Base-by-base conservation (phyloP, 768 basidiomycete species). In the Boletus speciosus region DNA sequence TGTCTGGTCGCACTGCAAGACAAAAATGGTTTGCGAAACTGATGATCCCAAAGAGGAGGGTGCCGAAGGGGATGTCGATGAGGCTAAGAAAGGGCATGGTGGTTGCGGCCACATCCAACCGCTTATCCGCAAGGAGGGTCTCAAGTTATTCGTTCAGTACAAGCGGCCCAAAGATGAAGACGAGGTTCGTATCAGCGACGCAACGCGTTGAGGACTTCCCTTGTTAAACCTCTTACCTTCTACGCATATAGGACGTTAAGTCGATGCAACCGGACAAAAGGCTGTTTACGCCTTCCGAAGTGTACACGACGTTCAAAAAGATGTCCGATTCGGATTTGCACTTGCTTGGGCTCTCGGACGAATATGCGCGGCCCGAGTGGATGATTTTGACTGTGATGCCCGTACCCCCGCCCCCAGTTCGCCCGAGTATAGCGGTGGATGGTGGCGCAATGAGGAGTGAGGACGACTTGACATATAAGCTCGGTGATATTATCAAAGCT, bases 361-460 rank as follows among this genome's bases (percentile, higher is more conserved):
- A 93, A 67, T 98, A 97, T 67, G 96, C 97, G 7, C 84, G 95
- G 39, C 97, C 97, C 3, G 93, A 98, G 65, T 99, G 97, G 97
- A 98, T 99, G 97, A 97, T 99, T 61, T 76, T 98, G 39, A 98
- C 97, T 0, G 93, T 98, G 36, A 81, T 98, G 70, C 97, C 97
- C 35, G 96, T 99, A 0, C 97, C 97, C 2, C 97, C 97, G 2
- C 96, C 96, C 6, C 93, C 97, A 8, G 97, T 99, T 50, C 92
- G 97, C 46, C 97, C 97, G 0, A 96, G 93, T 73, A 98, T 99
- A 53, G 89, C 96, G 12, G 91, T 98, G 29, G 96, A 98, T 62
- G 96, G 96, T 21, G 95, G 96, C 48, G 87, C 90, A 2, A 93
- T 96, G 88, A 83, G 95, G 40, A 93, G 92, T 62, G 97, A 99